These are phyloP conservation scores for Rhodotorula sp. DNA, from an alignment of 1,284 basidiomycete genomes.

Conservation along the genomic window DNA sequence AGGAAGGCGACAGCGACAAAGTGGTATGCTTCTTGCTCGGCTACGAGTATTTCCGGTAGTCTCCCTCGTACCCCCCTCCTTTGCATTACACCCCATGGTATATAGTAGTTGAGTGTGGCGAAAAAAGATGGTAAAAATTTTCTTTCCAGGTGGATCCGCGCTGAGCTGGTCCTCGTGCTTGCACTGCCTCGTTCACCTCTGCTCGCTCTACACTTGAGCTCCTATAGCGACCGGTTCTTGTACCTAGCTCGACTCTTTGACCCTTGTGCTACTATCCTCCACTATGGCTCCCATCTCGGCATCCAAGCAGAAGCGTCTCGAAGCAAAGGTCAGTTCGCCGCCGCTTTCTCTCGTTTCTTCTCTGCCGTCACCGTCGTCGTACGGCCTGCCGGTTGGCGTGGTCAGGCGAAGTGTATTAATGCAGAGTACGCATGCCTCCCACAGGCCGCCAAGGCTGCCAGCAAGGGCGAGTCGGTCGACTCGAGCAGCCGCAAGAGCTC, in stretches of 20 bases:
- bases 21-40: constrained; percentile 7
- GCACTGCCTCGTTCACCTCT: background rate
- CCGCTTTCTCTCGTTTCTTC: background rate
- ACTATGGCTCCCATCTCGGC: constrained; percentile 32
- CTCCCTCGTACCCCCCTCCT: background rate
- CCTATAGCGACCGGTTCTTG: too few relatives aligned
- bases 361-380: background rate
- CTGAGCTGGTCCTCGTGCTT: too few relatives aligned
- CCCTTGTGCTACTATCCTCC: background rate
- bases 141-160: too few relatives aligned
- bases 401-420: background rate
- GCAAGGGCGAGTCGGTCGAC: constrained; percentile 52
- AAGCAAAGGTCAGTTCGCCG: constrained; percentile 38
- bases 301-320: constrained; percentile 43
- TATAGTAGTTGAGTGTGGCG: too few relatives aligned
- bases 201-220: background rate
- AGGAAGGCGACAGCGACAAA: background rate
- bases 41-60: background rate
- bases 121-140: too few relatives aligned
- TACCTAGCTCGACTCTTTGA: too few relatives aligned
- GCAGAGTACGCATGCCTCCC: too few relatives aligned
- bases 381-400: background rate
- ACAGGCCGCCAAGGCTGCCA: constrained; percentile 71
- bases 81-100: background rate
- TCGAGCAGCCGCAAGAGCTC: constrained; percentile 59